These are phyloP conservation scores for Globisporangium viniferum DNA, from an alignment of 352 stramenopile species.

Conservation along the genomic window DNA sequence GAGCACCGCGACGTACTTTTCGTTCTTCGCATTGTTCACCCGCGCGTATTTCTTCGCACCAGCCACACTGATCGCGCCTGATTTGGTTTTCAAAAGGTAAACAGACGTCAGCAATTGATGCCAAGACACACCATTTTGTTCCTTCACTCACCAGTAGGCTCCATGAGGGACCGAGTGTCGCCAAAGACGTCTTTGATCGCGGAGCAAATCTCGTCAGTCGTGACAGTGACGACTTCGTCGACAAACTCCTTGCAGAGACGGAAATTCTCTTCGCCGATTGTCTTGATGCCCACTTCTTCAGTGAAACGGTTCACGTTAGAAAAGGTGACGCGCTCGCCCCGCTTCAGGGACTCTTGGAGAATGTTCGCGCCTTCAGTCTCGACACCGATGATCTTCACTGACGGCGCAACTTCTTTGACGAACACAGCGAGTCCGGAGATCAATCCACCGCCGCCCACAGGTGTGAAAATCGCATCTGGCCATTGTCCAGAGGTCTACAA, in stretches of 20 bases:
- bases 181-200: conserved; percentile 93
- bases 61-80: conserved; percentile 93
- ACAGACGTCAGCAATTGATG: background rate
- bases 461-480: conserved; percentile 96
- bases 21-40: conserved; percentile 35
- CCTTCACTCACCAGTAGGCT: conserved; percentile 65
- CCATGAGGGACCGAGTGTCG: conserved; percentile 94
- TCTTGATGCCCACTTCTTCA: conserved; percentile 95
- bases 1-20: conserved; percentile 93
- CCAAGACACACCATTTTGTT: too few species aligned
- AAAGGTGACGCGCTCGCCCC: conserved; percentile 87
- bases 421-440: conserved; percentile 94
- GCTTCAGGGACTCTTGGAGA: conserved; percentile 89
- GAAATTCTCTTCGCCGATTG: conserved; percentile 95
- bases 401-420: conserved; percentile 77
- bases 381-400: conserved; percentile 95
- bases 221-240: conserved; percentile 96
- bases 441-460: conserved; percentile 96
- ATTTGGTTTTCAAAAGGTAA: conserved; percentile 15
- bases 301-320: conserved; percentile 95
- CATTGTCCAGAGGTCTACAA: conserved; percentile 74
- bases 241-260: conserved; percentile 92
- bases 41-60: conserved; percentile 94
- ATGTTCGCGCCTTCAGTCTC: conserved; percentile 94
- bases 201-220: conserved; percentile 94